Evolutionary conservation across 345 rosid genomes (phyloP), one percentile per base, ranked within the genome.

Genomic region (Eucalyptus erythrocorys): DNA sequence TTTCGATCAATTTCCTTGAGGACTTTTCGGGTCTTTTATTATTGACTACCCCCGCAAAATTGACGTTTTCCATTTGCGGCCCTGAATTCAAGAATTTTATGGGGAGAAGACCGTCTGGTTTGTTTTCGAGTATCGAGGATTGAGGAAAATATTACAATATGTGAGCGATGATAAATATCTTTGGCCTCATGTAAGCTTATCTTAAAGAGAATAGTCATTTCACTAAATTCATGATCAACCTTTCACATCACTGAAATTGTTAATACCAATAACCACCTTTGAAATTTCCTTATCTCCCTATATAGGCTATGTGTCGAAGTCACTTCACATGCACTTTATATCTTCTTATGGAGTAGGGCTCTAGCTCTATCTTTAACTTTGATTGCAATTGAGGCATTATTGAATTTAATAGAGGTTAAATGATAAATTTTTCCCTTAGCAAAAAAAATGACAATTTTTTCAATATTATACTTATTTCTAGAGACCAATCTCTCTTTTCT

Each of bases 161-260:
- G 42, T 7, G 42, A 66, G 22, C 22, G 3, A 0, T 32, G 42
- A 32, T 32, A 32, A 32, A 8, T 7, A 66, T 32, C 22, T 66
- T 64, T n/a, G 37, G 76, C 21, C 21, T 30, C 3, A 4, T 0
- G 40, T 12, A 14, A 14, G 71, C 10, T 64, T 64, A n/a, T 64
- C 76, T 64, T 16, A 6, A 64, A 64, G 19, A 64, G 10, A 64
- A 7, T 64, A n/a, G 19, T 14, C 76, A 14, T 7, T 8, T 8
- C 22, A 8, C 24, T 6, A 21, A 59, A 68, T 16, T 68, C 24
- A 6, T 1, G 1, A 17, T 68, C 12, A 68, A 68, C 17, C 21
- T 6, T 68, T 71, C 1, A 1, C 5, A 7, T 3, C 45, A 5
- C 0, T 5, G 1, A 10, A 34, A 32, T 1, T 68, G 2, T 68